Base-by-base conservation (phyloP, 208 protist genomes). In the Leishmania amazonensis region DNA sequence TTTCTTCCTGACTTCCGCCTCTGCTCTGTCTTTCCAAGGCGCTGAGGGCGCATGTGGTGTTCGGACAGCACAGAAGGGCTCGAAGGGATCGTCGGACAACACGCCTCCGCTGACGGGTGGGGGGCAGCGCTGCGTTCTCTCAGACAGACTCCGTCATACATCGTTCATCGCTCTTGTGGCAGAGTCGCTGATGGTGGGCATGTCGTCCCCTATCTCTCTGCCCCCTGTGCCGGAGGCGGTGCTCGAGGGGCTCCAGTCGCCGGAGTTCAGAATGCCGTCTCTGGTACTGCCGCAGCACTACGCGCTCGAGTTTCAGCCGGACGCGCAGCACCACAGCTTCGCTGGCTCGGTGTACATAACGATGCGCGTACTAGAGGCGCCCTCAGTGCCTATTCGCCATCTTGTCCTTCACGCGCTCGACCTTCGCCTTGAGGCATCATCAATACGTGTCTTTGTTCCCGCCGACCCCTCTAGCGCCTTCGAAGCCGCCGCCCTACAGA, bases 401-500 rank as follows among this genome's bases (percentile, higher is more conserved):
- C 62, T 94, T 47, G 75, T 88, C 9, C 79, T 94, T 9, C 88
- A 94, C 83, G 81, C 90, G 2, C 80, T 87, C 11, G 47, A 87
- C 9, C 77, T 92, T 24, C 40, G n/a, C 9, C 62, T 86, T 58
- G 47, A 72, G 24, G 57, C 35, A 3, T 60, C n/a, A 40, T 19
- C 71, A 6, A 68, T 85, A 45, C 60, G 35, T 9, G 49, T 81
- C 38, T 77, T 73, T 28, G 31, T 80, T 40, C 78, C 75, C 19
- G 15, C 71, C 3, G 38, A 70, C 31, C 28, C 64, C 38, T 40
- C 38, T 11, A 17, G 62, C 53, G 6, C 24, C 17, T 40, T 76
- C 6, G 76, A 2, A 4, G 62, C 4, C 47, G 31, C 42, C 4
- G 35, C 47, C 8, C 74, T 40, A 24, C 17, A 6, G 5, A 67